Conservation (phyloP, 2,329 filamentous ascomycete species). For the Bipolaris oryzae region DNA sequence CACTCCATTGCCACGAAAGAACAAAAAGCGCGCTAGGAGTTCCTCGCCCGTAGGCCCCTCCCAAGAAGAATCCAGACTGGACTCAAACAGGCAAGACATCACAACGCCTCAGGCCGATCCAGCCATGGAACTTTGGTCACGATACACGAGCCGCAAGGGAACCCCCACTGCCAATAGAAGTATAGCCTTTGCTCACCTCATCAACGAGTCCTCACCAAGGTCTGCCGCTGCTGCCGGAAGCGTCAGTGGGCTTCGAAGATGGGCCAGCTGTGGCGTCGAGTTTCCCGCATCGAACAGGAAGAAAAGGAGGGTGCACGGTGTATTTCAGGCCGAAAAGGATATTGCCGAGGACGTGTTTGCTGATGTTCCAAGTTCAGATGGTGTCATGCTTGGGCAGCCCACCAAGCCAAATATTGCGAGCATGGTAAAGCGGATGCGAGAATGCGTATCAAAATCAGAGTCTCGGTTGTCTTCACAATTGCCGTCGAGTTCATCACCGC, state of each 20-base stretch:
- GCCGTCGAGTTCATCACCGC: constrained; percentile 56
- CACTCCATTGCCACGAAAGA: constrained; percentile 51
- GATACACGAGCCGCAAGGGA: constrained; percentile 51
- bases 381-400: constrained; percentile 32
- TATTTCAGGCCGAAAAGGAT: constrained; percentile 40
- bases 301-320: constrained; percentile 46
- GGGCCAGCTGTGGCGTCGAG: constrained; percentile 58
- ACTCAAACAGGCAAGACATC: constrained; percentile 32
- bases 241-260: constrained; percentile 54
- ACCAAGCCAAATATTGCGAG: constrained; percentile 38
- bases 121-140: constrained; percentile 54
- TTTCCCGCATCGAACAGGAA: constrained; percentile 54
- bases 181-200: constrained; percentile 52
- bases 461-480: constrained; percentile 29
- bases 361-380: constrained; percentile 42
- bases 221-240: constrained; percentile 53
- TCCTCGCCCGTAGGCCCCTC: constrained; percentile 53
- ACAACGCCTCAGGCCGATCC: constrained; percentile 56
- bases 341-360: constrained; percentile 36
- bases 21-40: constrained; percentile 54
- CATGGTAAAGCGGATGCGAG: constrained; percentile 53
- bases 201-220: constrained; percentile 55
- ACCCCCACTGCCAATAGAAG: constrained; percentile 45
- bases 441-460: constrained; percentile 47
- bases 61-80: constrained; percentile 45